Evolutionary conservation across 306 rosid species (phyloP).

Genomic region (apple (Malus domestica)): ASM211411v1 NC_041797.1:19681001-19681500

Average conservation of each 20-base stretch:
- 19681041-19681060: not conserved
- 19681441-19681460: not conserved
- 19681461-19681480: not conserved
- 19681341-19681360: not conserved
- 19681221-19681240: not conserved
- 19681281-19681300: not conserved
- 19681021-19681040: not conserved
- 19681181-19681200: not conserved
- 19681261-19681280: not conserved
- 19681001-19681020: not conserved
- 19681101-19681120: not conserved
- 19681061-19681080: not conserved
- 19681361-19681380: no score
- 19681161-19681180: not conserved
- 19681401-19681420: not conserved
- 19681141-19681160: not conserved
- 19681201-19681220: not conserved
- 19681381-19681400: not conserved
- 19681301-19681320: not conserved
- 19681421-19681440: not conserved
- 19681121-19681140: not conserved
- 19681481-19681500: not conserved
- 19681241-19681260: not conserved
- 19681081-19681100: not conserved
- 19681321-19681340: not conserved